Base-by-base conservation (phyloP, 352 stramenopile species). In the Pythium biforme region DNA sequence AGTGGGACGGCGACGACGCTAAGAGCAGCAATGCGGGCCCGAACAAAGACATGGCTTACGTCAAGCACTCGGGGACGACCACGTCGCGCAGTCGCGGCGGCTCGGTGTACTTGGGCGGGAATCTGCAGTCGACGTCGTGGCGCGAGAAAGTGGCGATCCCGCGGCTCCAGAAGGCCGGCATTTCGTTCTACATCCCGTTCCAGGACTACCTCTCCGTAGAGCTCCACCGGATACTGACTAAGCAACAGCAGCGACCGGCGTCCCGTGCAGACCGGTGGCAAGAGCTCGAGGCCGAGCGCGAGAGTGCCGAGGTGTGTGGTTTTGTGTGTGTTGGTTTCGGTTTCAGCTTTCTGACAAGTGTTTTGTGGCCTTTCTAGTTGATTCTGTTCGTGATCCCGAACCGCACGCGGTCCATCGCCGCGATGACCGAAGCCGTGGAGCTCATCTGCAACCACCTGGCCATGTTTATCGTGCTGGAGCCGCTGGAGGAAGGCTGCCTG, bases 351-450 rank as follows among this genome's bases (percentile, higher is more conserved):
- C 34, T 40, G 34, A 40, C 34, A 17, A 17, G 34, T 14, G 34
- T 40, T 5, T 15, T n/a, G n/a, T n/a, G n/a, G 26, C 29, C 22
- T 57, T 5, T 22, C 17, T 50, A 85, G 75, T 53, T 95, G 17
- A 80, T 95, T 53, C 55, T 95, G 37, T 92, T 95, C 39, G 83
- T 95, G 39, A 93, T 95, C 45, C 83, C 86, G 6, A 74, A 75
- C 39, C 75, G 86, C 47, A 70, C 83, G 22, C 79, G 86, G 11
- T 89, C 83, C 2, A 95, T 95, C 52, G 83, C 83, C 0, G 81
- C 83, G 17, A 95, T 95, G 86, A 91, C 83, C 0, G 83, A 95
- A 46, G 81, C 86, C 1, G 77, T 93, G 11, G 81, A 90, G 68
- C 72, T 95, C 1, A 77, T 95, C 20, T 84, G 77, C 22, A 90